Conservation (phyloP, 2,329 filamentous ascomycete genomes). For the Chaetomiaceae sp. region DNA sequence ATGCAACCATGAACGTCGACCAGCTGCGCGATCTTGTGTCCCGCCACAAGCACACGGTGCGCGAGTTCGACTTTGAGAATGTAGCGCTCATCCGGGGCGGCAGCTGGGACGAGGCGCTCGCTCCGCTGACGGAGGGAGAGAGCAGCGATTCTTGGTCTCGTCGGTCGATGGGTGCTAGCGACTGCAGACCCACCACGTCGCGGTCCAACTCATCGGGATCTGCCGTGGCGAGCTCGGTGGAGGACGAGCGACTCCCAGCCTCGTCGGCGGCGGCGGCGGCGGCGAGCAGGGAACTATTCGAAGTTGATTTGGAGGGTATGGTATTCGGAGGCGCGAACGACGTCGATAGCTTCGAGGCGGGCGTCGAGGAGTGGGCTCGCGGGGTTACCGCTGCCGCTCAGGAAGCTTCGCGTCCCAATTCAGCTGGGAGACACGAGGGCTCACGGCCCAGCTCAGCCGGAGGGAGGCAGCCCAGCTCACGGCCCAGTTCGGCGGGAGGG, state of each 20-base stretch:
- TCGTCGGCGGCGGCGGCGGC: conserved; percentile 53
- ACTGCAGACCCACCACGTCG: conserved; percentile 27
- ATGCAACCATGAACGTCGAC: conserved; percentile 64
- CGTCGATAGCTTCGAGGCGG: conserved; percentile 29
- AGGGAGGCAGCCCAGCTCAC: neutral
- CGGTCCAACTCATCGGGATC: conserved; percentile 20
- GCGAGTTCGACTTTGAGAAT: conserved; percentile 76
- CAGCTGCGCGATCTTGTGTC: conserved; percentile 68
- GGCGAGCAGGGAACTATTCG: conserved; percentile 47
- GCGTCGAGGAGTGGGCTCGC: conserved; percentile 29
- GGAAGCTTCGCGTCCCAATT: conserved; percentile 18
- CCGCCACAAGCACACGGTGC: conserved; percentile 62
- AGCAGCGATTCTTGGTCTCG: conserved; percentile 41
- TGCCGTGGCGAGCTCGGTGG: conserved; percentile 22
- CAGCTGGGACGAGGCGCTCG: conserved; percentile 78
- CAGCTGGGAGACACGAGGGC: conserved; percentile 23
- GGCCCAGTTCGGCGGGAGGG: conserved; percentile 13
- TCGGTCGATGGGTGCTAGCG: conserved; percentile 34
- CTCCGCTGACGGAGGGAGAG: conserved; percentile 56
- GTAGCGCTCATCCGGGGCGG: conserved; percentile 64
- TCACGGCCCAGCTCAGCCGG: conserved; percentile 1
- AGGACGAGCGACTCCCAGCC: conserved; percentile 39
- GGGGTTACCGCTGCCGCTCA: conserved; percentile 23
- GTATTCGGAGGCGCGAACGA: conserved; percentile 33
- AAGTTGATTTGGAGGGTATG: conserved; percentile 38